Base-by-base conservation (phyloP, 1,284 basidiomycete genomes). In the Microbotryum silenes-acaulis region DNA sequence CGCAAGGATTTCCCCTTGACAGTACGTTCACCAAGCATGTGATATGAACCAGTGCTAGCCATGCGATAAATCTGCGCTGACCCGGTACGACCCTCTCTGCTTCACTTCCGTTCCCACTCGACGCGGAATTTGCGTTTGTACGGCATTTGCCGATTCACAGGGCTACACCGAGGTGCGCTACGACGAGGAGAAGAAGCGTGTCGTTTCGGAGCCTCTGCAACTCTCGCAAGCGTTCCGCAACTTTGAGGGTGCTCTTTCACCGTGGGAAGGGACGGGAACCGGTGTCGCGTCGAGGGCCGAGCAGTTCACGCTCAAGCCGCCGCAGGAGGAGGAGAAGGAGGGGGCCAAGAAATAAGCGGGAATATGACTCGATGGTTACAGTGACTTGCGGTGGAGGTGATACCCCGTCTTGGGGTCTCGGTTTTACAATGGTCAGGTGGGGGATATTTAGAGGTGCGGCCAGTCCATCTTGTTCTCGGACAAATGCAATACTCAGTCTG, bases 171-270 rank as follows among this genome's bases (percentile, higher is more conserved):
- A 99, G 77, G 83, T 98, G 54, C 86, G 96, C 60, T 99, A 97
- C 75, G 93, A 97, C 74, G 96, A 98, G 79, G 94, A 97, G 79
- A 86, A 89, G 75, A 98, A 98, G 80, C 89, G 94, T 53, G 92
- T 99, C 61, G 92, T 98, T 27, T 94, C 94, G 72, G 96, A 99
- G 76, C 96, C 96, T 31, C 80, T 98, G 60, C 96, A 99, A 75
- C 83, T 99, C 69, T 93, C 93, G 10, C 96, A 98, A 77, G 94
- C 94, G 50, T 98, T 96, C 86, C 85, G 94, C 61, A 97, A 97
- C 81, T 97, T 97, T 75, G 91, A 92, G 73, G 85, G 63, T 10
- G 65, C 65, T 27, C 70, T 61, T 12, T 67, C 64, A 37, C 93
- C 96, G 42, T 99, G 96, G 96, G 96, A 98, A 76, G 93, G 94